A percentile compares a stretch with the other conserved stretches of the same genome.
phyloP scores from a whole-genome alignment of 2,329 filamentous ascomycete genomes.

The Microdochium trichocladiopsis region DNA sequence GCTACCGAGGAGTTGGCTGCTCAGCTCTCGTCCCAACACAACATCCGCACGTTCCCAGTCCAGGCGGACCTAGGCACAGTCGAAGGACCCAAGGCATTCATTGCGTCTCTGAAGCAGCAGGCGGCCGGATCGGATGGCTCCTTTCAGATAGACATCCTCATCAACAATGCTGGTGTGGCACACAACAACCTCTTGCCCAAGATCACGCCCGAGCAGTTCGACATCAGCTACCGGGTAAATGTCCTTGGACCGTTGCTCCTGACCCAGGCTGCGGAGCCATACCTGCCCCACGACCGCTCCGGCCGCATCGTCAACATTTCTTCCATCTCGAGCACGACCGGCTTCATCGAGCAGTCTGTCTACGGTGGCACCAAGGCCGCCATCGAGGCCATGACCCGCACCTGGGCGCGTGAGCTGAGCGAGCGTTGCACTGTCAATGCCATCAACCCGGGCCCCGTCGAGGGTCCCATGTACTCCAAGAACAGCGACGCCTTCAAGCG shows the following conservation, averaged over 20 bases:
- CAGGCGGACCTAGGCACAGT: constrained; percentile 66
- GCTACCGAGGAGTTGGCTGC: constrained; percentile 55
- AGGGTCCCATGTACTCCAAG: constrained; percentile 42
- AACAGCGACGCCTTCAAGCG: constrained; percentile 34
- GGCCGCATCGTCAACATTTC: constrained; percentile 49
- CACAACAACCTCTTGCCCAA: constrained; percentile 60
- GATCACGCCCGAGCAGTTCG: constrained; percentile 59
- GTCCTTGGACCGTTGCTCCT: constrained; percentile 75
- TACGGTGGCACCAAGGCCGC: constrained; percentile 54
- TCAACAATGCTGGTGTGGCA: constrained; percentile 78
- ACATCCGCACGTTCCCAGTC: constrained; percentile 52
- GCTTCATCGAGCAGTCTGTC: constrained; percentile 46
- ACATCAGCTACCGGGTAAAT: constrained; percentile 69
- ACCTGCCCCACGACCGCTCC: constrained; percentile 62
- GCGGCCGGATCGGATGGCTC: constrained; percentile 37
- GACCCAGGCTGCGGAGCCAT: constrained; percentile 63
- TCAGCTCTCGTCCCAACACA: constrained; percentile 48
- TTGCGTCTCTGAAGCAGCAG: constrained; percentile 50
- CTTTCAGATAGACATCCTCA: constrained; percentile 71
- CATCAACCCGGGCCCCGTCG: constrained; percentile 49
- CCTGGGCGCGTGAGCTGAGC: constrained; percentile 49
- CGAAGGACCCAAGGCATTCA: constrained; percentile 50
- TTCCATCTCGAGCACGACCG: constrained; percentile 44
- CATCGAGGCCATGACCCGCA: constrained; percentile 51
- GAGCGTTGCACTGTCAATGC: constrained; percentile 48